These are phyloP conservation scores for Eremothecium sinecaudum DNA, from an alignment of 1,139 yeast genomes.

Conservation along the genomic window DNA sequence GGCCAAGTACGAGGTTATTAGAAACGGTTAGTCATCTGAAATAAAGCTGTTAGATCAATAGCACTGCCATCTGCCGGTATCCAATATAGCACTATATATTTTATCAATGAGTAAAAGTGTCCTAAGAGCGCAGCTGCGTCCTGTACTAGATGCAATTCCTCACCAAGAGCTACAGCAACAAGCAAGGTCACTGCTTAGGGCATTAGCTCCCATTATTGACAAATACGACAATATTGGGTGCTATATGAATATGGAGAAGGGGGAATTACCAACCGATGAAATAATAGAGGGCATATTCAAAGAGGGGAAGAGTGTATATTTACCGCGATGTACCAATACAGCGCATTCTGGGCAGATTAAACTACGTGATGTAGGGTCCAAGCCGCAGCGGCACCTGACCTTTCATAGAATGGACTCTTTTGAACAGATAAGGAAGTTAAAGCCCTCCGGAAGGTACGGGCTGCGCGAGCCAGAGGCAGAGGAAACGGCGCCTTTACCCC, in stretches of 20 bases:
- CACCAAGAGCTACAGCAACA: constrained; percentile 7
- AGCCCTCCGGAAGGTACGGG: constrained; percentile 61
- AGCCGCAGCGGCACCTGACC: constrained; percentile 37
- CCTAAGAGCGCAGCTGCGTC: constrained; percentile 8
- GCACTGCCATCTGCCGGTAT: no score
- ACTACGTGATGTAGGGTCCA: constrained; percentile 18
- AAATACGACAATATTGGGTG: constrained; percentile 18
- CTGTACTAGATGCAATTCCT: constrained; percentile 6
- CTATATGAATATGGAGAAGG: constrained; percentile 27
- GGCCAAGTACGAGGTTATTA: no score
- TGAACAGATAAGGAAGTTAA: constrained; percentile 38
- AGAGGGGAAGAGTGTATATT: constrained; percentile 14
- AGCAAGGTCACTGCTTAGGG: constrained; percentile 3
- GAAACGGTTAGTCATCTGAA: no score
- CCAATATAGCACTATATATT: no score
- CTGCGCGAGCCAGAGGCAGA: constrained; percentile 54
- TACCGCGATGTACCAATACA: constrained; percentile 29
- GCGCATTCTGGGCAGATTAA: constrained; percentile 18
- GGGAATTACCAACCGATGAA: constrained; percentile 24
- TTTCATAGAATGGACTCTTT: constrained; percentile 44
- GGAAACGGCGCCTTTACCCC: constrained; percentile 19
- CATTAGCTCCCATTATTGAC: constrained; percentile 2
- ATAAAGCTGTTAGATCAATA: no score
- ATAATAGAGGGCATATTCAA: constrained; percentile 17
- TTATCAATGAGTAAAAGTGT: constrained; percentile 5